Evolutionary conservation across 1,284 basidiomycete species (phyloP).

Genomic region (Ceratobasidium sp.): DNA sequence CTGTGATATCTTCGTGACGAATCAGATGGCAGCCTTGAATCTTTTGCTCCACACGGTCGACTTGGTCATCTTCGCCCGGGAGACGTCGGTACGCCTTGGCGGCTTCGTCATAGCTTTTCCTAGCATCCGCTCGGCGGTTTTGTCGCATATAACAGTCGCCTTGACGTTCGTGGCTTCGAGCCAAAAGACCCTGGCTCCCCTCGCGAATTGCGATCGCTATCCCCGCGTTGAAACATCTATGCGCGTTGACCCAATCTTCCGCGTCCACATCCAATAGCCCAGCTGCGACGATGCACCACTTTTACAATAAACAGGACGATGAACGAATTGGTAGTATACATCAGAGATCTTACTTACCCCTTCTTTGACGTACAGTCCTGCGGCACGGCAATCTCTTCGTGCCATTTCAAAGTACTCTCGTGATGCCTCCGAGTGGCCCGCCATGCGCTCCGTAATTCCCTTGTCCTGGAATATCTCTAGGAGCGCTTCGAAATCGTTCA

Average conservation of each 20-base stretch:
- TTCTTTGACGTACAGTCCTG: not conserved
- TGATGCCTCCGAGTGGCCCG: not conserved
- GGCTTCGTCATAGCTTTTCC: conserved; percentile 5
- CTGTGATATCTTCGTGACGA: not conserved
- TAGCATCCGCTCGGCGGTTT: not conserved
- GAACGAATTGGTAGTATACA: too few species aligned
- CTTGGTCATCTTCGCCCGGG: conserved; percentile 2
- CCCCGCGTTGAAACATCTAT: not conserved
- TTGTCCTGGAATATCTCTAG: not conserved
- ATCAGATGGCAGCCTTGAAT: conserved; percentile 1
- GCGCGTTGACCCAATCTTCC: conserved; percentile 5
- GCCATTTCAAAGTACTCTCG: not conserved
- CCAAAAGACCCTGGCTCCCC: not conserved
- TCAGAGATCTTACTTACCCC: not conserved
- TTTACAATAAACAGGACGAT: not conserved
- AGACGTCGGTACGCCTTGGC: not conserved
- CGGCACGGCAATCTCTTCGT: not conserved
- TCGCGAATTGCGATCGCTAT: not conserved
- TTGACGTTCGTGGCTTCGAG: not conserved
- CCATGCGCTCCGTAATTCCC: not conserved
- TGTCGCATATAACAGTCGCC: conserved; percentile 12
- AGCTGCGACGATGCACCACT: conserved; percentile 18
- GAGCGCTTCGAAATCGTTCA: not conserved
- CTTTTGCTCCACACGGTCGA: not conserved
- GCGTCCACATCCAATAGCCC: conserved; percentile 17